Evolutionary conservation across 1,139 yeast species (phyloP).

Genomic region (Pneumocystis sp.): DNA sequence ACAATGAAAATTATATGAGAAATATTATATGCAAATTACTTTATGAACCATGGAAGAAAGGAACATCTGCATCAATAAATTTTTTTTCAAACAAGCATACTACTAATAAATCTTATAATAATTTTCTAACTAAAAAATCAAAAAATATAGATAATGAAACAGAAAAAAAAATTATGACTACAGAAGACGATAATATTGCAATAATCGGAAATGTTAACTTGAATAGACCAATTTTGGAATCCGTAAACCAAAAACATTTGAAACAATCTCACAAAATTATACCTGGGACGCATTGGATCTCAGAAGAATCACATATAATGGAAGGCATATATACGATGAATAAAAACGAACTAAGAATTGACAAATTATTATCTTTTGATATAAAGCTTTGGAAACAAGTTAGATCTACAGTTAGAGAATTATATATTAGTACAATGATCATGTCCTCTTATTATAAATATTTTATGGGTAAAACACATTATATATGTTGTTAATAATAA

Average conservation of each 20-base stretch:
- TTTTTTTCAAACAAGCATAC: not conserved
- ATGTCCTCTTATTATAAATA: slow-evolving; percentile 47
- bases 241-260: not conserved
- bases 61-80: slow-evolving; percentile 15
- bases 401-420: slow-evolving; percentile 46
- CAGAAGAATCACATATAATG: not conserved
- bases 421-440: slow-evolving; percentile 56
- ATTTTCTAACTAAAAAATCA: not conserved
- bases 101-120: not conserved
- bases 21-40: slow-evolving; percentile 43
- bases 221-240: not conserved
- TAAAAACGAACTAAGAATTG: slow-evolving; percentile 22
- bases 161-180: not conserved
- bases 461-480: slow-evolving; percentile 32
- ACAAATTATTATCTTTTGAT: slow-evolving; percentile 39
- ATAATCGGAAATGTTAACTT: not conserved
- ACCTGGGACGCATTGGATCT: not conserved
- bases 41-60: slow-evolving; percentile 39
- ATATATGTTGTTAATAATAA: not conserved
- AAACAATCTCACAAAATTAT: not conserved
- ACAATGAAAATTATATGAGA: slow-evolving; percentile 35
- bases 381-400: slow-evolving; percentile 58
- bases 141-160: not conserved
- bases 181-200: not conserved
- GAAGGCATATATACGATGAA: not conserved